phyloP scores from a whole-genome alignment of 129 eudicot genomes.

The Escallonia rubra region DNA sequence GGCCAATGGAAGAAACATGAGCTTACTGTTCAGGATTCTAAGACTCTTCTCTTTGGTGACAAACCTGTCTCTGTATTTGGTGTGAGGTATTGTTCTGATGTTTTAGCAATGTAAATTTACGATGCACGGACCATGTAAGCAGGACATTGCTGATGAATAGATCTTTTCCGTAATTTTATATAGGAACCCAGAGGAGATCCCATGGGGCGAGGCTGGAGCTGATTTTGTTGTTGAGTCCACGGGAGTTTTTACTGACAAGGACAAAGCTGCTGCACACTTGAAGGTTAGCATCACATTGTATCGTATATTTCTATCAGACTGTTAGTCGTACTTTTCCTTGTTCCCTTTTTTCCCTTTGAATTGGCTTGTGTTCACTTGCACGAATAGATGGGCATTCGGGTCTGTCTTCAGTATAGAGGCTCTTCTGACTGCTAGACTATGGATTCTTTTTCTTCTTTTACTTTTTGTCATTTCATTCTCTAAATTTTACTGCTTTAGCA shows the following conservation, averaged over 20 bases:
- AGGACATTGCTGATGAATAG: neutral
- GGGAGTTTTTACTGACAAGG: conserved; percentile 72
- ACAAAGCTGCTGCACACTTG: conserved; percentile 76
- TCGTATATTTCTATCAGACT: neutral
- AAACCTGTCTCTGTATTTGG: conserved; percentile 60
- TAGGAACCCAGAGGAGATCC: conserved; percentile 80
- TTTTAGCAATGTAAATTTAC: neutral
- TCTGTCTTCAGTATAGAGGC: too few relatives aligned
- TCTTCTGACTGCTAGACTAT: too few relatives aligned
- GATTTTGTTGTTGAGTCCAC: conserved; percentile 72
- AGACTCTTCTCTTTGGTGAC: conserved; percentile 75
- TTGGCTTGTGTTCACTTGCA: too few relatives aligned
- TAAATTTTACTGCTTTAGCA: neutral
- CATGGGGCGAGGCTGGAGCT: conserved; percentile 79
- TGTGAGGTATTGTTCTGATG: conserved; percentile 30
- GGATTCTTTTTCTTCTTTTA: too few relatives aligned
- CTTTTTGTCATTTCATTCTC: too few relatives aligned
- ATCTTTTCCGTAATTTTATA: neutral
- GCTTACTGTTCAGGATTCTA: conserved; percentile 52
- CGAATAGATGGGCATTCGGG: too few relatives aligned
- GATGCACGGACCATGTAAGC: conserved; percentile 9
- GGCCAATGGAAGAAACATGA: conserved; percentile 65
- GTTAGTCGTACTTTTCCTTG: neutral
- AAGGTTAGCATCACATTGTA: conserved; percentile 30
- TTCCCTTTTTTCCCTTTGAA: neutral